Percentiles rank a stretch among this genome's conserved stretches.
Evolutionary conservation across 192 early-diverging fungal genomes (phyloP).

Genomic region (Coemansia sp.): DNA sequence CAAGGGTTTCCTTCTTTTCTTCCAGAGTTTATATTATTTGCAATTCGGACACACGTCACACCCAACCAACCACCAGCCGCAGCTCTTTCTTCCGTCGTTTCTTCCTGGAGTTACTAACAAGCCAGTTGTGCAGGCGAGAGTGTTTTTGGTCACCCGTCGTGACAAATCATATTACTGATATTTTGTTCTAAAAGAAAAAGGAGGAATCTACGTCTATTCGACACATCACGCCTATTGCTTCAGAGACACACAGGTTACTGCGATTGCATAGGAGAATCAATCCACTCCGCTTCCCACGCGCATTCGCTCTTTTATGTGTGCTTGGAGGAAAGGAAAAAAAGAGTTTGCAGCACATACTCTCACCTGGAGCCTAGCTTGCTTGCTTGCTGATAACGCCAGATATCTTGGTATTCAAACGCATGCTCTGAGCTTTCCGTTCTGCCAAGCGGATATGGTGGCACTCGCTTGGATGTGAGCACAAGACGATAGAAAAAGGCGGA

Average conservation of each 20-base stretch:
- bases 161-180: too few species aligned
- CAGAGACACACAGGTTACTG: constrained; percentile 1
- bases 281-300: not conserved
- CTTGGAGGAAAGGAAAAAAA: not conserved
- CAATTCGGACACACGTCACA: not conserved
- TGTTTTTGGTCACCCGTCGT: too few species aligned
- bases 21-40: not conserved
- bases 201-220: not conserved
- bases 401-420: not conserved
- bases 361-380: too few species aligned
- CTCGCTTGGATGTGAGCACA: too few species aligned
- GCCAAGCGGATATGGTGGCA: too few species aligned
- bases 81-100: not conserved
- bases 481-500: not conserved
- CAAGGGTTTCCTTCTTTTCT: not conserved
- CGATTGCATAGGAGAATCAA: not conserved
- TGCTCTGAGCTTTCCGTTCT: not conserved
- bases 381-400: not conserved
- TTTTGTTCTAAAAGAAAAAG: too few species aligned
- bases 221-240: not conserved
- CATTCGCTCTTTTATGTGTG: not conserved
- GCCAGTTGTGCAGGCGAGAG: not conserved
- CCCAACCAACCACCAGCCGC: not conserved
- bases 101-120: not conserved
- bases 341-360: too few species aligned